These are phyloP conservation scores for Symmetrospora coprosmae DNA, from an alignment of 768 basidiomycete genomes.

Conservation along the genomic window DNA sequence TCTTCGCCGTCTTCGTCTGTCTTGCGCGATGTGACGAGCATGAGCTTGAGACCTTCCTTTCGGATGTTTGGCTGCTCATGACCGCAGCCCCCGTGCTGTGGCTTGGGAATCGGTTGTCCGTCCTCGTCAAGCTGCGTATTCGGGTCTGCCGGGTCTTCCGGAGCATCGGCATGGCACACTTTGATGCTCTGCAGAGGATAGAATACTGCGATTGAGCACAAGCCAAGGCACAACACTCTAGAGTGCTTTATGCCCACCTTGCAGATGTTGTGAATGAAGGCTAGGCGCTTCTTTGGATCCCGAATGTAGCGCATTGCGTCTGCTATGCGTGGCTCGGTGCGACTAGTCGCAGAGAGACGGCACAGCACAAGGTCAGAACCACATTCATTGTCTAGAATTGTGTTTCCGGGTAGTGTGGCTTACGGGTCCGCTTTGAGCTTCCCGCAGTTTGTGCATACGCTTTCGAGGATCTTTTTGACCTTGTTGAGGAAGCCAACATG, in stretches of 20 bases:
- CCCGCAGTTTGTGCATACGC: conserved; percentile 96
- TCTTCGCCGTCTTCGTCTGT: conserved; percentile 50
- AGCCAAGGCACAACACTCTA: background rate
- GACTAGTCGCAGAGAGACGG: background rate
- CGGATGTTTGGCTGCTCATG: conserved; percentile 74
- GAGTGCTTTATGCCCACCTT: conserved; percentile 11
- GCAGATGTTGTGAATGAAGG: conserved; percentile 29
- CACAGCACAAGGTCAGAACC: background rate
- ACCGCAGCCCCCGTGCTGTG: conserved; percentile 94
- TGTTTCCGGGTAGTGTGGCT: background rate
- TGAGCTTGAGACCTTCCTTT: conserved; percentile 89
- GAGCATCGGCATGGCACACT: conserved; percentile 11
- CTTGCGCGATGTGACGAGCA: conserved; percentile 86
- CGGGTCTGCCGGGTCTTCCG: conserved; percentile 38
- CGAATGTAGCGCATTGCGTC: conserved; percentile 30
- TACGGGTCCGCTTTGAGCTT: conserved; percentile 72
- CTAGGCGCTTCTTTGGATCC: conserved; percentile 33
- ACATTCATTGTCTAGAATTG: too few species aligned
- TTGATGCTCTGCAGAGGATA: conserved; percentile 1
- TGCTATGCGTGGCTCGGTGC: conserved; percentile 25
- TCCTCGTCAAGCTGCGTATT: background rate
- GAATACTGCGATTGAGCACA: background rate
- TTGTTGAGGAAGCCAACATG: conserved; percentile 68
- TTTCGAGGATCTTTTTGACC: conserved; percentile 99
- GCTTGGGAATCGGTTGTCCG: conserved; percentile 41